These are phyloP conservation scores for Chloromonas sp. DNA, from an alignment of 163 green algal species.

Conservation along the genomic window DNA sequence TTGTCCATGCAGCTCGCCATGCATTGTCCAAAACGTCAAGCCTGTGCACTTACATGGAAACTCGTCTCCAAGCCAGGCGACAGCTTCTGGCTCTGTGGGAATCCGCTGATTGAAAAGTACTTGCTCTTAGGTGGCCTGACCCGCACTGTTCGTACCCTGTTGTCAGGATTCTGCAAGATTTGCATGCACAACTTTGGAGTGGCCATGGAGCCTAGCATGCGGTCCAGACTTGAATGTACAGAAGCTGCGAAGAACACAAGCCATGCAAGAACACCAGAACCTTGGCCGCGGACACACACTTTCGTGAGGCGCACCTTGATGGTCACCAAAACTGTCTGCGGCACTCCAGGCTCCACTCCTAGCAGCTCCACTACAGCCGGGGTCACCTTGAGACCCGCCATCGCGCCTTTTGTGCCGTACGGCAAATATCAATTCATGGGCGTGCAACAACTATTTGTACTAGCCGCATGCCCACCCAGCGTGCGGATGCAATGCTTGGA, in stretches of 20 bases:
- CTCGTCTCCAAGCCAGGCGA: slow-evolving; percentile 28
- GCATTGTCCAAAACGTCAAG: too few species aligned
- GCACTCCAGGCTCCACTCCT: background rate
- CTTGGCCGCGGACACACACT: background rate
- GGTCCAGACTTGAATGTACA: background rate
- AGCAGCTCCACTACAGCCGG: background rate
- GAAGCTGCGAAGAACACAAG: background rate
- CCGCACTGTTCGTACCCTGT: slow-evolving; percentile 19
- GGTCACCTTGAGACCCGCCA: background rate
- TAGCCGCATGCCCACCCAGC: too few species aligned
- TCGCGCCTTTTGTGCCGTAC: background rate
- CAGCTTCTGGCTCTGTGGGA: slow-evolving; percentile 24
- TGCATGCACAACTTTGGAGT: background rate
- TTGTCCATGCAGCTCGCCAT: too few species aligned
- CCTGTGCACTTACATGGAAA: slow-evolving; percentile 24
- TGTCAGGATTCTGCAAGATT: slow-evolving; percentile 26
- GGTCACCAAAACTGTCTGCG: background rate
- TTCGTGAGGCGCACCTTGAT: background rate
- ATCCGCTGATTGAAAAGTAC: slow-evolving; percentile 28
- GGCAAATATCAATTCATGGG: background rate
- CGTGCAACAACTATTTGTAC: background rate
- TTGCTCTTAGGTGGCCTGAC: slow-evolving; percentile 33
- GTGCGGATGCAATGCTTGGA: background rate
- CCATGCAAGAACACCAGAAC: background rate
- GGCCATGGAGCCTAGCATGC: background rate